Percentiles rank a stretch among this genome's conserved stretches.
These are phyloP conservation scores for Boletus rufocinnamomeus DNA, from an alignment of 768 basidiomycete genomes.

Conservation along the genomic window DNA sequence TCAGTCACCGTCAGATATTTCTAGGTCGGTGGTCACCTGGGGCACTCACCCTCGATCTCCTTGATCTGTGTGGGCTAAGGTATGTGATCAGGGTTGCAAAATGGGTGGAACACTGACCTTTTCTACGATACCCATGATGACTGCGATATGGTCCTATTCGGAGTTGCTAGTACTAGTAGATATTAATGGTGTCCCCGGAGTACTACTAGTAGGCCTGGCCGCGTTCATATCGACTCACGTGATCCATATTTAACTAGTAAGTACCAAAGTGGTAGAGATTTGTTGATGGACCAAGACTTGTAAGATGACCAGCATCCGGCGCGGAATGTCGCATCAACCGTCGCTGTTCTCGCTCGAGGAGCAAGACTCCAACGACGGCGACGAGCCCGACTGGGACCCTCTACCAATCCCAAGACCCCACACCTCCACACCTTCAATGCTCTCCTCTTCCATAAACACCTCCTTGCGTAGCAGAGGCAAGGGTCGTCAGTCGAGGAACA, in stretches of 20 bases:
- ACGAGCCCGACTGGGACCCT: slow-evolving; percentile 49
- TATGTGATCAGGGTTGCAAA: neutral
- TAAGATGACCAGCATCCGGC: slow-evolving; percentile 27
- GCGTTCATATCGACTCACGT: too few relatives aligned
- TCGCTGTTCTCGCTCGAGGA: slow-evolving; percentile 68
- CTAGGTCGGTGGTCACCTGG: neutral
- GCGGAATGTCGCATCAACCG: slow-evolving; percentile 51
- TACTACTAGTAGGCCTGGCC: too few relatives aligned
- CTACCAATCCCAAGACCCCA: slow-evolving; percentile 34
- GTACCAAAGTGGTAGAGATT: neutral
- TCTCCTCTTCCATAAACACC: slow-evolving; percentile 33
- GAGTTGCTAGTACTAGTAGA: neutral
- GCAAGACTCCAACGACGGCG: slow-evolving; percentile 47
- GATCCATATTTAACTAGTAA: neutral
- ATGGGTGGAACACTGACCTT: slow-evolving; percentile 55
- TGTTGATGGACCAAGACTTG: neutral
- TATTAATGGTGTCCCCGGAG: neutral
- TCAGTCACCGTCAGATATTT: slow-evolving; percentile 12
- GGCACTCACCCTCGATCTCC: slow-evolving; percentile 84
- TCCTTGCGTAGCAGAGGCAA: slow-evolving; percentile 35
- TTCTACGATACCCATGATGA: slow-evolving; percentile 89
- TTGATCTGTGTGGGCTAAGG: slow-evolving; percentile 65
- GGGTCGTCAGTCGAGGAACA: slow-evolving; percentile 33
- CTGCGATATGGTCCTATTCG: neutral
- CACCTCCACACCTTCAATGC: slow-evolving; percentile 23